Base-by-base conservation (phyloP, 2,329 filamentous ascomycete species). In the Chaetomium sp. region DNA sequence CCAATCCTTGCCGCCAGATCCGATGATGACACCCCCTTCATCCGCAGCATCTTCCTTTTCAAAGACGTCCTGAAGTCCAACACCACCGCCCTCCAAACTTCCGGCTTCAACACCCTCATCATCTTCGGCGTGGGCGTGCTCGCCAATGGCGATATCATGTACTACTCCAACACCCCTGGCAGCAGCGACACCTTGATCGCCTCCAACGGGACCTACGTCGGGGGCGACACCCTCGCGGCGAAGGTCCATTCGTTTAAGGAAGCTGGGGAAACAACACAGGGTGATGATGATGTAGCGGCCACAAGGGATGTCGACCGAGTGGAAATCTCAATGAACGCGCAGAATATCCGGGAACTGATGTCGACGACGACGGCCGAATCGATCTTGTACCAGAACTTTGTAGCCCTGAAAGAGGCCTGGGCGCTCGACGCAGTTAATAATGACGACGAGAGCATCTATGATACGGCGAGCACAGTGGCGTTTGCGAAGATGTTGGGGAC, bases 11-110 rank as follows among this genome's bases (percentile, higher is more conserved):
- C 49, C 19, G 38, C 12, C 8, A 45, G 45, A 19, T 9, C 19
- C 36, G 37, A 40, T 9, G 37, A 7, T 10, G 6, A 19, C 14
- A 27, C 19, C 19, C 19, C 19, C 19, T 27, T 27, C 19, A 59
- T 60, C 36, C 56, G 55, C 9, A 59, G 55, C 59, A 69, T 74
- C 34, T 74, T 69, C 54, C 62, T 74, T 7, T 73, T 74, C 63
- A 74, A 76, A 54, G 73, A 76, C 54, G 74, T 76, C 14, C 56
- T 76, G 59, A 72, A 73, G 52, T 76, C 74, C 5, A 68, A 75
- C 63, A 76, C 74, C 0, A 65, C 68, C 1, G 66, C 71, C 2
- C 57, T 76, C 5, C 70, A 65, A 55, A 73, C 71, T 0, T 72
- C 72, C 1, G 71, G 72, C 34, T 76, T 76, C 65, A 74, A 75